Percentiles rank a stretch among this genome's conserved stretches.
Conservation (phyloP, 192 early-diverging fungal species). For the Podila epigama region DNA sequence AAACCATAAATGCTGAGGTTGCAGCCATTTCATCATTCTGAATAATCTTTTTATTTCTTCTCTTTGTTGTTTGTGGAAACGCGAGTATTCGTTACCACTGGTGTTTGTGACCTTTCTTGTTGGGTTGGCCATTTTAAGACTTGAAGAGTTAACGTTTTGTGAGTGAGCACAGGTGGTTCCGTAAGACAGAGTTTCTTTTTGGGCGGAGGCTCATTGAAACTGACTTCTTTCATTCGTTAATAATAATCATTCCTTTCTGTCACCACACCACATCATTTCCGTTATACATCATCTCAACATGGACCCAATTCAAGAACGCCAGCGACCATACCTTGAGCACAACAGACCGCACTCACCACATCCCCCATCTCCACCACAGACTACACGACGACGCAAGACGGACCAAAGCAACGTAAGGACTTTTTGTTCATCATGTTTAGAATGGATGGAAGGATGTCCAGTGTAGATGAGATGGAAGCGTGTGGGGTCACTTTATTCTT, state of each 20-base stretch:
- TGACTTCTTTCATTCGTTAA: too few relatives aligned
- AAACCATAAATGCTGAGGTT: background rate
- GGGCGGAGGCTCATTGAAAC: too few relatives aligned
- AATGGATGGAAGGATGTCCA: too few relatives aligned
- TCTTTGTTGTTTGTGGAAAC: background rate
- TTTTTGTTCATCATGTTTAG: background rate
- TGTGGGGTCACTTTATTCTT: too few relatives aligned
- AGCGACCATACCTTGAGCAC: background rate
- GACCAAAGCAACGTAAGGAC: slow-evolving; percentile 15
- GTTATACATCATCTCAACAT: background rate
- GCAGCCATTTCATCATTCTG: too few relatives aligned
- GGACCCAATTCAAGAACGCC: background rate
- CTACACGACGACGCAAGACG: slow-evolving; percentile 15
- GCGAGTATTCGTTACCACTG: background rate
- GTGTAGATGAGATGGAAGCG: background rate
- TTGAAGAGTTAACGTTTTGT: too few relatives aligned
- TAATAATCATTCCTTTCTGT: too few relatives aligned
- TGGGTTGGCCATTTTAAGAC: too few relatives aligned
- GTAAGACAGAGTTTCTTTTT: too few relatives aligned
- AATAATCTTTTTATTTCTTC: too few relatives aligned
- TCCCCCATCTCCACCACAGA: background rate
- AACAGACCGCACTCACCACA: background rate
- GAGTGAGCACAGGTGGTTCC: too few relatives aligned
- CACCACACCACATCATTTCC: too few relatives aligned
- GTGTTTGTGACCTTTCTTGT: background rate